Evolutionary conservation across 768 basidiomycete genomes (phyloP).

Genomic region (Clathrus columnatus): DNA sequence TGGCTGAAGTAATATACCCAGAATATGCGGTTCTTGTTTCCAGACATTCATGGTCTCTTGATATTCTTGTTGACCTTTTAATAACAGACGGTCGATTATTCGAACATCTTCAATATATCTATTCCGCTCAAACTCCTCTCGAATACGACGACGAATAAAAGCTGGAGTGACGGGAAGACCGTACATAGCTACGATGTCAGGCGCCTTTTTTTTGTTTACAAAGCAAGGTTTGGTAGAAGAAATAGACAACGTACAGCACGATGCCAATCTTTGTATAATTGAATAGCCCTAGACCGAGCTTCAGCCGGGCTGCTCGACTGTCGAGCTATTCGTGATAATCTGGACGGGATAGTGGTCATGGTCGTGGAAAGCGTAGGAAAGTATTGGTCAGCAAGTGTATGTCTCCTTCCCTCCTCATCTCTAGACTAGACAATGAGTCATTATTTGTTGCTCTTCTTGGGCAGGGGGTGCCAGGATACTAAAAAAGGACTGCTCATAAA

Average conservation of each 20-base stretch:
- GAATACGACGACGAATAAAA: constrained; percentile 70
- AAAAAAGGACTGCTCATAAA: too few species aligned
- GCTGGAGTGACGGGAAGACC: constrained; percentile 72
- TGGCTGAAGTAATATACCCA: constrained; percentile 56
- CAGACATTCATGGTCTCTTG: constrained; percentile 94
- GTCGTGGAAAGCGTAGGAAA: neutral
- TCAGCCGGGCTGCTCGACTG: constrained; percentile 49
- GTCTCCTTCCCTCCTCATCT: too few species aligned
- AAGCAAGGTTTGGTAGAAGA: neutral
- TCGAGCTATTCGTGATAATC: constrained; percentile 65
- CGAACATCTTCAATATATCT: constrained; percentile 71
- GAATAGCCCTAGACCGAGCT: constrained; percentile 57
- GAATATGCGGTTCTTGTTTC: constrained; percentile 79
- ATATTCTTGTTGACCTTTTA: constrained; percentile 79
- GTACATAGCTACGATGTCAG: constrained; percentile 79
- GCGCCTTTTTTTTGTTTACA: constrained; percentile 49
- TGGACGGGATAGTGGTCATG: constrained; percentile 84
- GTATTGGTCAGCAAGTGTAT: neutral
- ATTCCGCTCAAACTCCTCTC: constrained; percentile 82
- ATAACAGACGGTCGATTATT: constrained; percentile 76
- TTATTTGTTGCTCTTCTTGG: too few species aligned
- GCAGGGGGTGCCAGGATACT: too few species aligned
- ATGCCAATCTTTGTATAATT: constrained; percentile 91
- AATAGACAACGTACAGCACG: constrained; percentile 59
- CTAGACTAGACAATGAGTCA: too few species aligned